Conservation (phyloP, 495 filamentous ascomycete species). For the Hypomontagnella monticulosa region DNA sequence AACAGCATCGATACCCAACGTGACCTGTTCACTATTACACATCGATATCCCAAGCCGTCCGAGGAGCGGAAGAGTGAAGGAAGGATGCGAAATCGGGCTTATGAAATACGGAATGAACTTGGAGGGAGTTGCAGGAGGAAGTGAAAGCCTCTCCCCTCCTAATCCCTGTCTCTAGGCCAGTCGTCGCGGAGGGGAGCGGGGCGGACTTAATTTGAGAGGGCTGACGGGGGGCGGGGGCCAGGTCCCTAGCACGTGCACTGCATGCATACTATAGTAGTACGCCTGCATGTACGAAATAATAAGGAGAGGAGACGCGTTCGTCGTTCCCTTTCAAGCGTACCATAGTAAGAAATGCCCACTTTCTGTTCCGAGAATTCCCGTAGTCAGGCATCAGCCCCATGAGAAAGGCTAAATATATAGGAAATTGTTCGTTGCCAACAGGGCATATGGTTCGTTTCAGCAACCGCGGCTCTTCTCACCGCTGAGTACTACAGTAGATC, state of each 20-base stretch:
- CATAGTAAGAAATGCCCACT: constrained; percentile 20
- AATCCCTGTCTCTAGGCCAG: too few relatives aligned
- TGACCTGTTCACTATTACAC: background rate
- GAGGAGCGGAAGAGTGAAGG: constrained; percentile 1
- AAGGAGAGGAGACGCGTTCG: constrained; percentile 15
- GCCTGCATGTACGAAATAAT: constrained; percentile 19
- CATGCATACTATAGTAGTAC: constrained; percentile 6
- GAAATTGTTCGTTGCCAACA: constrained; percentile 2
- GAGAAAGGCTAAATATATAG: constrained; percentile 18
- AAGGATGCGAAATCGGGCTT: constrained; percentile 29
- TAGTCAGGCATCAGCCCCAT: constrained; percentile 21
- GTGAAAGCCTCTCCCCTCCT: constrained; percentile 15
- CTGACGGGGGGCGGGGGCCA: constrained; percentile 31
- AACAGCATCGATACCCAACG: background rate
- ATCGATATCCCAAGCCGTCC: background rate
- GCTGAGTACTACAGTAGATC: constrained; percentile 20
- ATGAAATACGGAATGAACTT: constrained; percentile 7
- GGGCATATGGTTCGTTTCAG: too few relatives aligned
- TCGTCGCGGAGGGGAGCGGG: constrained; percentile 37
- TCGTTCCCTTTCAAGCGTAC: constrained; percentile 20
- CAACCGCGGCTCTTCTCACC: constrained; percentile 30
- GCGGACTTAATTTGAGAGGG: constrained; percentile 38
- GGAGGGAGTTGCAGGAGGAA: background rate
- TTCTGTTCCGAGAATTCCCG: constrained; percentile 36
- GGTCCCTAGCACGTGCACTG: constrained; percentile 34